Percentiles rank a stretch among this genome's conserved stretches.
These are phyloP conservation scores for Aspergillus sp. DNA, from an alignment of 2,329 filamentous ascomycete genomes.

Conservation along the genomic window DNA sequence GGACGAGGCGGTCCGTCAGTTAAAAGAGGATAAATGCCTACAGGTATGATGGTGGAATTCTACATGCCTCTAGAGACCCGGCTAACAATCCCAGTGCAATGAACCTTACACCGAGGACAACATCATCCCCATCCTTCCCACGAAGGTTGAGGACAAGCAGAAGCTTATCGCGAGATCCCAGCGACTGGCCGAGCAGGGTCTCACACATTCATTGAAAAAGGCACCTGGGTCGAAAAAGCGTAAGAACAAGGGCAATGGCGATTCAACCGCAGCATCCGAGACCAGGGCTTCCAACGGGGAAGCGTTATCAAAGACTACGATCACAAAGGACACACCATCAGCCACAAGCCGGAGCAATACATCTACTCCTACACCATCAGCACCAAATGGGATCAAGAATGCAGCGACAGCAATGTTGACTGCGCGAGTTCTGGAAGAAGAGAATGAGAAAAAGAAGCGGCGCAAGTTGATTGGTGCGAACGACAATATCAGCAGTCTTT, in stretches of 20 bases:
- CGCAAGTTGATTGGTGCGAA: slow-evolving; percentile 67
- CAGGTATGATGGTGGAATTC: slow-evolving; percentile 40
- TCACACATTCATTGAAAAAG: slow-evolving; percentile 89
- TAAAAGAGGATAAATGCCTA: slow-evolving; percentile 64
- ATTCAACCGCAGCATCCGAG: slow-evolving; percentile 34
- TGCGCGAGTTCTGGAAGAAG: slow-evolving; percentile 81
- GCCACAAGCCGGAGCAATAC: slow-evolving; percentile 29
- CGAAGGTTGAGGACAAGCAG: slow-evolving; percentile 67
- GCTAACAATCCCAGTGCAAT: slow-evolving; percentile 61
- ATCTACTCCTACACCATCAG: slow-evolving; percentile 33
- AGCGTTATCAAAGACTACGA: slow-evolving; percentile 23
- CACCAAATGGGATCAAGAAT: slow-evolving; percentile 74
- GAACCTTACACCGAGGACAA: slow-evolving; percentile 71
- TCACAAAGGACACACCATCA: slow-evolving; percentile 10
- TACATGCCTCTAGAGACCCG: background rate
- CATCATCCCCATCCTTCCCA: slow-evolving; percentile 78
- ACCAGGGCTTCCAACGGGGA: slow-evolving; percentile 36
- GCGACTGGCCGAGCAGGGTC: slow-evolving; percentile 66
- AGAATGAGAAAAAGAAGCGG: slow-evolving; percentile 77
- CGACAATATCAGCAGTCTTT: slow-evolving; percentile 57
- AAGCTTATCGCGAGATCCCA: slow-evolving; percentile 65
- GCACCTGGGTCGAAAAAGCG: slow-evolving; percentile 66
- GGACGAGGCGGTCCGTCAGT: slow-evolving; percentile 78
- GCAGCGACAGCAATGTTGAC: slow-evolving; percentile 80
- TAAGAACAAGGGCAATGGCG: slow-evolving; percentile 63